These are phyloP conservation scores for Pseudogymnoascus pannorum DNA, from an alignment of 2,329 filamentous ascomycete species.

Conservation along the genomic window DNA sequence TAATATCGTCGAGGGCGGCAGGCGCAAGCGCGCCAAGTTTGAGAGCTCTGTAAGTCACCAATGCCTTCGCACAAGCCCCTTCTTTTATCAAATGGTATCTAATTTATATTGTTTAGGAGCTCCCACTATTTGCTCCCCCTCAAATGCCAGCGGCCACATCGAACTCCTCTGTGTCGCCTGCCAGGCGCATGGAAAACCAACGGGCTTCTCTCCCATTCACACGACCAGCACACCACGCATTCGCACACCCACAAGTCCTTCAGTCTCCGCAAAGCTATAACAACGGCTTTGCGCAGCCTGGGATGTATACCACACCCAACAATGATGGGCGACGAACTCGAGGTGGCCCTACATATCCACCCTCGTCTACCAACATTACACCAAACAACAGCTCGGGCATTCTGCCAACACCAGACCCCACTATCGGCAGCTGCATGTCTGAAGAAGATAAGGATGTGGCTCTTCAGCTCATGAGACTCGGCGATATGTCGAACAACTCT, in stretches of 20 bases:
- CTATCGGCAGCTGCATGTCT: constrained; percentile 91
- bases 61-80: not conserved
- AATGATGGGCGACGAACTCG: constrained; percentile 59
- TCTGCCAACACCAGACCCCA: constrained; percentile 92
- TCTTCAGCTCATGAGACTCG: constrained; percentile 90
- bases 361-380: constrained; percentile 34
- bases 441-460: constrained; percentile 92
- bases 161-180: constrained; percentile 93
- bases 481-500: constrained; percentile 88
- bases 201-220: constrained; percentile 69
- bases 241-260: constrained; percentile 67
- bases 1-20: constrained; percentile 95
- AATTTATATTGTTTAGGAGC: constrained; percentile 55
- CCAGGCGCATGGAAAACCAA: constrained; percentile 68
- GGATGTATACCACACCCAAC: constrained; percentile 55
- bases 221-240: constrained; percentile 69
- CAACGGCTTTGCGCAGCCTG: constrained; percentile 46
- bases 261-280: constrained; percentile 77
- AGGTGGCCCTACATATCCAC: constrained; percentile 51
- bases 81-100: not conserved
- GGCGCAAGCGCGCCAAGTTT: constrained; percentile 88
- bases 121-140: constrained; percentile 88
- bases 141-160: constrained; percentile 92
- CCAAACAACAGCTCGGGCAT: constrained; percentile 48
- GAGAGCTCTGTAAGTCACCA: constrained; percentile 83